Conservation (phyloP, 805 yeast genomes). For the Yarrowia sp. region DNA sequence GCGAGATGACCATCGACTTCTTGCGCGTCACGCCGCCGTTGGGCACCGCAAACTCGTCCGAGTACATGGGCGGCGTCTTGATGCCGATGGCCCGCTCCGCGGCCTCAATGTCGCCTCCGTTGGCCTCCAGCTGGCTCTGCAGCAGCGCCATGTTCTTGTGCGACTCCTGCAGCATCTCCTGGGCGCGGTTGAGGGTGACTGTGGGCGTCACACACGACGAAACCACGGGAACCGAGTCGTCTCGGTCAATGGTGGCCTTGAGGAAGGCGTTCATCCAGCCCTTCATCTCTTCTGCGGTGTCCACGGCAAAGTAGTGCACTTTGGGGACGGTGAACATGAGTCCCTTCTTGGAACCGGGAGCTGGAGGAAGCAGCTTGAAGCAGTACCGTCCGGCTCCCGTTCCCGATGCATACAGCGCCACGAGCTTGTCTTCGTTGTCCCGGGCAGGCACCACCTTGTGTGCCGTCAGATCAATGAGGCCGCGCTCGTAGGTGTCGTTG, state of each 20-base stretch:
- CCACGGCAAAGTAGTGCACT: conserved; percentile 95
- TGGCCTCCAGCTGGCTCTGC: conserved; percentile 38
- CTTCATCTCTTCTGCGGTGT: conserved; percentile 88
- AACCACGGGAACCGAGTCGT: conserved; percentile 88
- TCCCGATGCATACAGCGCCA: conserved; percentile 88
- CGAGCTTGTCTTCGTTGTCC: conserved; percentile 79
- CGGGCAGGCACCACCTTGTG: conserved; percentile 86
- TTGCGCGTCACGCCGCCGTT: conserved; percentile 20
- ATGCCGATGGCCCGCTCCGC: conserved; percentile 35
- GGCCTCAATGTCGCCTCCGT: conserved; percentile 39
- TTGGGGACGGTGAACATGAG: conserved; percentile 95
- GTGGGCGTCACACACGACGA: conserved; percentile 97
- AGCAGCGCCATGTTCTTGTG: conserved; percentile 55
- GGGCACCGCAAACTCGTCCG: conserved; percentile 34
- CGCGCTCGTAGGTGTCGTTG: conserved; percentile 84
- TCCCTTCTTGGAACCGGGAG: conserved; percentile 95
- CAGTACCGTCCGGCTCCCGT: conserved; percentile 94
- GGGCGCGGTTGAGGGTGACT: conserved; percentile 84
- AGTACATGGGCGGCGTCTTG: conserved; percentile 33
- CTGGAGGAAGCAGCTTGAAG: conserved; percentile 91
- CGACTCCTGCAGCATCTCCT: conserved; percentile 81
- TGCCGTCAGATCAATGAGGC: conserved; percentile 93
- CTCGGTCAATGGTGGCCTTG: conserved; percentile 95
- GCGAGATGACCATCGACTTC: conserved; percentile 23
- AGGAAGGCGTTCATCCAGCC: conserved; percentile 93